Percentiles rank a stretch among this genome's conserved stretches.
phyloP scores from a whole-genome alignment of 306 rosid species.

The Castanospermum australe region DNA sequence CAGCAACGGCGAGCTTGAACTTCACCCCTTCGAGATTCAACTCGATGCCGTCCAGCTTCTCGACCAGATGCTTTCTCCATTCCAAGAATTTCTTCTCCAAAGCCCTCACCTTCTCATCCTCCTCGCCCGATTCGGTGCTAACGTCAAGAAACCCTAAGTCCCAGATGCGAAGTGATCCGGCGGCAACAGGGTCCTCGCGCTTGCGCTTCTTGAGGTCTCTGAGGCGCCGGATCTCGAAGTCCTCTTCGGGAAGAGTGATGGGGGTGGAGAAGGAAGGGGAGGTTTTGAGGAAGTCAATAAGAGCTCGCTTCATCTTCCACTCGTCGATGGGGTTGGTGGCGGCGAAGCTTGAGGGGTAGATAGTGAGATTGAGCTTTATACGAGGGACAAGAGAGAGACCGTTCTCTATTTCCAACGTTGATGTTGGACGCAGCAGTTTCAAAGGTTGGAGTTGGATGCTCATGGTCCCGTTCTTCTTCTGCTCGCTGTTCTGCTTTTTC shows the following conservation, averaged over 20 bases:
- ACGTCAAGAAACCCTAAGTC: constrained; percentile 47
- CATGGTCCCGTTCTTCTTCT: constrained; percentile 20
- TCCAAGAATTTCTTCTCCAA: constrained; percentile 48
- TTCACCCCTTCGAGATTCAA: constrained; percentile 73
- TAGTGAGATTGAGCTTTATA: constrained; percentile 62
- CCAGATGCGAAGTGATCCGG: constrained; percentile 62
- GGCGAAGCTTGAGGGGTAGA: constrained; percentile 51
- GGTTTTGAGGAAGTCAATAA: constrained; percentile 59
- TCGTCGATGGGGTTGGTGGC: constrained; percentile 69
- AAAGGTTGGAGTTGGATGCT: constrained; percentile 12
- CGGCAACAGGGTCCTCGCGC: constrained; percentile 77
- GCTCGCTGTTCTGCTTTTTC: not conserved
- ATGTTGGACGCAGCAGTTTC: constrained; percentile 40
- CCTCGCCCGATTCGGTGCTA: not conserved
- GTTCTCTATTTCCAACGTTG: constrained; percentile 55
- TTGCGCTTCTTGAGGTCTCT: constrained; percentile 75
- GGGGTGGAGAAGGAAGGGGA: constrained; percentile 59
- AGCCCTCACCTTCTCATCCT: constrained; percentile 29
- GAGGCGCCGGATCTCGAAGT: constrained; percentile 56
- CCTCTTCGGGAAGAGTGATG: constrained; percentile 59
- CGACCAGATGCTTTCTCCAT: constrained; percentile 59
- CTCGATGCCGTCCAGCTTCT: constrained; percentile 74
- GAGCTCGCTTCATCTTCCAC: constrained; percentile 79
- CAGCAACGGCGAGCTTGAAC: constrained; percentile 53
- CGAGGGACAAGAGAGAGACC: constrained; percentile 77